Conservation (phyloP, 139 green algal genomes). For the Auxenochlorella pyrenoidosa region DNA sequence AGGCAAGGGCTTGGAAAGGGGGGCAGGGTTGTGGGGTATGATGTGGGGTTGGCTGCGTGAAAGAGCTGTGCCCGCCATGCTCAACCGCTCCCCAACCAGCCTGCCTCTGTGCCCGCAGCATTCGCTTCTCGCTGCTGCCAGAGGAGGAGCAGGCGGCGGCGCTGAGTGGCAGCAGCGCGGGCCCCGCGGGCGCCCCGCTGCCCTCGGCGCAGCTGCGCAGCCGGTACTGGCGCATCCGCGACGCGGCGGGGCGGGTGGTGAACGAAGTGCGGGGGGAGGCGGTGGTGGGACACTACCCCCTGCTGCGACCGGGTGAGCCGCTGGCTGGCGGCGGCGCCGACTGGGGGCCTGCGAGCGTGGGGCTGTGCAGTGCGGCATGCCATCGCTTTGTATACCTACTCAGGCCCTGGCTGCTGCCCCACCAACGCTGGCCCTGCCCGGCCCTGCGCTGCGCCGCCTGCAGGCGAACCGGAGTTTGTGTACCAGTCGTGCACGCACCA, state of each 20-base stretch:
- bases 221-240: constrained; percentile 75
- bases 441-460: not conserved
- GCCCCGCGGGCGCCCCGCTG: constrained; percentile 17
- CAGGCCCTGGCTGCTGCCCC: not conserved
- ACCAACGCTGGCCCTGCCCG: not conserved
- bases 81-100: no score
- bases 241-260: constrained; percentile 40
- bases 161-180: not conserved
- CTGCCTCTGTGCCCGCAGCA: constrained; percentile 31
- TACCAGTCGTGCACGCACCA: constrained; percentile 84
- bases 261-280: constrained; percentile 65
- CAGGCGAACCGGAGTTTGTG: constrained; percentile 63
- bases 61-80: no score
- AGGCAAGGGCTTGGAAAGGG: constrained; percentile 14
- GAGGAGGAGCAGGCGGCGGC: constrained; percentile 52
- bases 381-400: not conserved
- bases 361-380: not conserved
- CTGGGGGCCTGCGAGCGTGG: not conserved
- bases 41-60: no score
- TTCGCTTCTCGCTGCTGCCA: constrained; percentile 67
- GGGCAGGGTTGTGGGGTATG: no score
- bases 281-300: constrained; percentile 66
- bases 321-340: not conserved
- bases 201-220: constrained; percentile 65
- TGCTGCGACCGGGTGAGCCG: constrained; percentile 49